phyloP scores from a whole-genome alignment of 1,139 yeast genomes.

The Groenewaldozyma auringiensis region DNA sequence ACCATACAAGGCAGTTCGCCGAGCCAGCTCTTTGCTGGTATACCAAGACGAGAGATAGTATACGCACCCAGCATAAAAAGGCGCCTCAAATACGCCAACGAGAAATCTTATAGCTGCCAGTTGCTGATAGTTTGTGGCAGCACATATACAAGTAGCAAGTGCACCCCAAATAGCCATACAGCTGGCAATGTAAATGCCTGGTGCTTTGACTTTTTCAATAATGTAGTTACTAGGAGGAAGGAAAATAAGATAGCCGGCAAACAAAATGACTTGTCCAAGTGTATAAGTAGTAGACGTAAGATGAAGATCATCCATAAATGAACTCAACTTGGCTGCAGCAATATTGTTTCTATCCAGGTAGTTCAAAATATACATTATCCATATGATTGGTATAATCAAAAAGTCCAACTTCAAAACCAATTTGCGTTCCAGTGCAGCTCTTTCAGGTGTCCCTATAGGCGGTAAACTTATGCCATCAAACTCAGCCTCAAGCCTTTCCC shows the following conservation, averaged over 20 bases:
- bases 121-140: slow-evolving; percentile 31
- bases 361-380: slow-evolving; percentile 50
- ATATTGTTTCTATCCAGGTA: slow-evolving; percentile 56
- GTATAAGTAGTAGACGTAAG: slow-evolving; percentile 46
- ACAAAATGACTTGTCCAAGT: slow-evolving; percentile 48
- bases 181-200: slow-evolving; percentile 43
- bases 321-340: slow-evolving; percentile 53
- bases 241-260: slow-evolving; percentile 54
- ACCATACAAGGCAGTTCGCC: slow-evolving; percentile 43
- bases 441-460: slow-evolving; percentile 13
- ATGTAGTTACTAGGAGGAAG: slow-evolving; percentile 50
- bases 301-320: slow-evolving; percentile 47
- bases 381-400: slow-evolving; percentile 49
- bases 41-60: slow-evolving; percentile 46
- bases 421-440: slow-evolving; percentile 10
- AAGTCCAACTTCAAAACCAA: slow-evolving; percentile 39
- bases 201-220: slow-evolving; percentile 41
- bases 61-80: slow-evolving; percentile 50
- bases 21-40: slow-evolving; percentile 38
- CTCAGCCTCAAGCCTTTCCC: slow-evolving; percentile 11
- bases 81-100: slow-evolving; percentile 47
- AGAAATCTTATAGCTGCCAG: slow-evolving; percentile 31
- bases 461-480: slow-evolving; percentile 15
- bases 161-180: slow-evolving; percentile 52
- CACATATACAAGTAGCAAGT: slow-evolving; percentile 53